Conservation (phyloP, 148 eudicot species). For the Chenopodium album region DNA sequence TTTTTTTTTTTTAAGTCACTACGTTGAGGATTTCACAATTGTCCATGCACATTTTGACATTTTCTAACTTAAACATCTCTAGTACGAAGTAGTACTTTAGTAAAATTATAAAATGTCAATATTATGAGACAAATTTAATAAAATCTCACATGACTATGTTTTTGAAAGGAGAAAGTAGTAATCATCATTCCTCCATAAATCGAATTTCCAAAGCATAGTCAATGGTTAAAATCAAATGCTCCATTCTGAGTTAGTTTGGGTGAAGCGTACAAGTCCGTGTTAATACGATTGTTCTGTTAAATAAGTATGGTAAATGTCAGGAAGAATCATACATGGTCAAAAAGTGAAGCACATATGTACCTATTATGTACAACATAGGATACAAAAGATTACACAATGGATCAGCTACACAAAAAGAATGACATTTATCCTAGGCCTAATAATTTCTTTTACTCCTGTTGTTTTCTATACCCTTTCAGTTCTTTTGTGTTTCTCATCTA, state of each 20-base stretch:
- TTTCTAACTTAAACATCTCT: no score
- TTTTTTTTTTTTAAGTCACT: no score
- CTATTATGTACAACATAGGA: slow-evolving; percentile 31
- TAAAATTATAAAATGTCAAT: no score
- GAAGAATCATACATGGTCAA: slow-evolving; percentile 19
- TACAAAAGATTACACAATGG: slow-evolving; percentile 27
- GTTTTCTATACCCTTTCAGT: slow-evolving; percentile 20
- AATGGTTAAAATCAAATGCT: not conserved
- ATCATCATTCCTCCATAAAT: no score
- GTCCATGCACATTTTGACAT: no score
- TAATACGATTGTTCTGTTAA: not conserved
- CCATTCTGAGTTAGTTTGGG: not conserved
- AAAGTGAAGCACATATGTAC: slow-evolving; percentile 26
- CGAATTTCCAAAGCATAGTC: no score
- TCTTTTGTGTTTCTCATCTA: slow-evolving; percentile 29
- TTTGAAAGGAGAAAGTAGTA: no score
- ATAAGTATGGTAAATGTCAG: slow-evolving; percentile 1
- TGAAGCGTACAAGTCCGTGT: not conserved
- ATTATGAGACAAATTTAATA: no score
- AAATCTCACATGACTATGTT: no score
- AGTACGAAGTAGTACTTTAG: no score
- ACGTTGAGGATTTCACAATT: no score
- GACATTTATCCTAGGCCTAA: slow-evolving; percentile 39
- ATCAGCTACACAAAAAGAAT: slow-evolving; percentile 39
- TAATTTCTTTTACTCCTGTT: slow-evolving; percentile 22